These are phyloP conservation scores for Thozetella sp. DNA, from an alignment of 495 filamentous ascomycete species.

Conservation along the genomic window DNA sequence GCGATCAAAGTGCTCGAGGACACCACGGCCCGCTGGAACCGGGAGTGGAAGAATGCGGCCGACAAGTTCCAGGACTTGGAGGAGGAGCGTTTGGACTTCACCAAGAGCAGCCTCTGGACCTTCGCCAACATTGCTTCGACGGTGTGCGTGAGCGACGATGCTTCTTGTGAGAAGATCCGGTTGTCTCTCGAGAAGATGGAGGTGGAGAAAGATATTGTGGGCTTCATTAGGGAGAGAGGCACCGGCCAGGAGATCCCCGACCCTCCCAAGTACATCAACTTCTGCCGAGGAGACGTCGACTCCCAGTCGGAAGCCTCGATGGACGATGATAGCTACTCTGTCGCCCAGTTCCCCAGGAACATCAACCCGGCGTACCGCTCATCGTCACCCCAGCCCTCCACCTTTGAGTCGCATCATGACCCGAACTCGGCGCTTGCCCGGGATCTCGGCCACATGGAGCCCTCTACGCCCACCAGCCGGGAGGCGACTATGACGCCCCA, in stretches of 20 bases:
- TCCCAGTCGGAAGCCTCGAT: conserved; percentile 72
- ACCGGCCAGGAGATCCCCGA: conserved; percentile 97
- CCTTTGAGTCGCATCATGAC: conserved; percentile 88
- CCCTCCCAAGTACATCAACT: conserved; percentile 97
- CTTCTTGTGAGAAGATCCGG: conserved; percentile 96
- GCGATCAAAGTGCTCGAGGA: conserved; percentile 94
- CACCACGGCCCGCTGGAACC: conserved; percentile 94
- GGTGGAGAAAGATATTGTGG: conserved; percentile 90
- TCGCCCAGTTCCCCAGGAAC: conserved; percentile 91
- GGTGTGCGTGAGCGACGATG: conserved; percentile 98
- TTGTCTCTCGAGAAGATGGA: conserved; percentile 93
- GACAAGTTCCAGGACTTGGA: conserved; percentile 99
- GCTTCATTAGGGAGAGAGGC: conserved; percentile 86
- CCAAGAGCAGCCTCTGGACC: conserved; percentile 95
- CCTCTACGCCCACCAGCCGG: conserved; percentile 45
- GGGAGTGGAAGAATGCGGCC: conserved; percentile 96
- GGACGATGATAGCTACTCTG: conserved; percentile 84
- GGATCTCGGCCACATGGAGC: conserved; percentile 60
- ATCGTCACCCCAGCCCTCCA: conserved; percentile 80
- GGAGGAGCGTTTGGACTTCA: conserved; percentile 94
- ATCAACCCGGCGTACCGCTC: conserved; percentile 95
- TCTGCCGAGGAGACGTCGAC: conserved; percentile 89
- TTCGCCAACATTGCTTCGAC: conserved; percentile 98
- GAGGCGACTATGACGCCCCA: conserved; percentile 59
- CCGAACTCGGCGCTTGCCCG: conserved; percentile 68